Evolutionary conservation across 2,329 filamentous ascomycete species (phyloP).

Genomic region (Colletotrichum sp.): DNA sequence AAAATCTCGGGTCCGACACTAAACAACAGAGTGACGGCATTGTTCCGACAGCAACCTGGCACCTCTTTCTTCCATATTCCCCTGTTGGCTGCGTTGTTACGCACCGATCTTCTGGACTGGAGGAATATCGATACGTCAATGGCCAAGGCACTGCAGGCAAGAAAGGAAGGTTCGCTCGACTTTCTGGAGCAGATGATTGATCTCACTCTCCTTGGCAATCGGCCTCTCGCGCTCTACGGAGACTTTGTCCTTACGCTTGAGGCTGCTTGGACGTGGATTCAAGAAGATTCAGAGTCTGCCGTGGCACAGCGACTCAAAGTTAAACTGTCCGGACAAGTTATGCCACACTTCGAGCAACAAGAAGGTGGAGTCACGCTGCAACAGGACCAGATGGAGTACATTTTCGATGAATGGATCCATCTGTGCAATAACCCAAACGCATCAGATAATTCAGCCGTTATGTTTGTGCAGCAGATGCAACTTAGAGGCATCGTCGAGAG

Average conservation of each 20-base stretch:
- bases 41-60: constrained; percentile 62
- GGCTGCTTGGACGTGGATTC: constrained; percentile 80
- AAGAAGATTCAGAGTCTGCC: constrained; percentile 69
- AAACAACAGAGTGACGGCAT: constrained; percentile 58
- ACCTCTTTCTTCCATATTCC: constrained; percentile 62
- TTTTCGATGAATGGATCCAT: constrained; percentile 94
- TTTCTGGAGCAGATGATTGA: constrained; percentile 84
- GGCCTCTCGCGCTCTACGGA: constrained; percentile 78
- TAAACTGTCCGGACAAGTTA: constrained; percentile 60
- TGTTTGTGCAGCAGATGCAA: constrained; percentile 87
- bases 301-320: constrained; percentile 74
- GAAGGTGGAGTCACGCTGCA: constrained; percentile 36
- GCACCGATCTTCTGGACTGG: constrained; percentile 67
- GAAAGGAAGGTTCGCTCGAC: constrained; percentile 74
- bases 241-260: constrained; percentile 87
- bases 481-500: constrained; percentile 73
- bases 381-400: constrained; percentile 88
- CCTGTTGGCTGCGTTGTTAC: constrained; percentile 61
- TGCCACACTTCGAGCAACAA: constrained; percentile 40
- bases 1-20: constrained; percentile 62
- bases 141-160: constrained; percentile 73
- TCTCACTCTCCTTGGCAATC: constrained; percentile 77
- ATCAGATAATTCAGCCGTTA: constrained; percentile 71
- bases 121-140: constrained; percentile 72
- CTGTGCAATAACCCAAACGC: constrained; percentile 79